These are phyloP conservation scores for Dendrocalamus sinicus DNA, from an alignment of 176 grass and related monocot genomes.

Conservation along the genomic window DNA sequence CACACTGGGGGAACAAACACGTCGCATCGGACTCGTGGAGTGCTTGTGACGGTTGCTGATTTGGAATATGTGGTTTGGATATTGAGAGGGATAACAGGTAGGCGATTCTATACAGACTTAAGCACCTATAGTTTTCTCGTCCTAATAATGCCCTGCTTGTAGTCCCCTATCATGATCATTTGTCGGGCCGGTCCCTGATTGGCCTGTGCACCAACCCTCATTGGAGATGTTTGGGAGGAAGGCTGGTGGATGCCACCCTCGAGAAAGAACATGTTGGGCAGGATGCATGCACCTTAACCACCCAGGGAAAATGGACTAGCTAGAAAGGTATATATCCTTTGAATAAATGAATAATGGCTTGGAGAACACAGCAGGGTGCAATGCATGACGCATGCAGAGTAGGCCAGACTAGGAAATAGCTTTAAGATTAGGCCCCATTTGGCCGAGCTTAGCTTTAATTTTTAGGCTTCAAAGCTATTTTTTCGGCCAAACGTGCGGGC, in stretches of 20 bases:
- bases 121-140: constrained; percentile 35
- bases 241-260: constrained; percentile 55
- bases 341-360: neutral
- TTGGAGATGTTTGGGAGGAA: constrained; percentile 42
- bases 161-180: constrained; percentile 18
- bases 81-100: constrained; percentile 19
- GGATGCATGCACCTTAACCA: constrained; percentile 63
- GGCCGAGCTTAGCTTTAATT: no score
- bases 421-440: neutral
- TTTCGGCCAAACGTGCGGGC: no score
- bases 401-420: neutral
- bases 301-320: constrained; percentile 27
- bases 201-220: constrained; percentile 42
- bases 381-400: constrained; percentile 1
- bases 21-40: constrained; percentile 28
- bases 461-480: no score
- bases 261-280: constrained; percentile 26
- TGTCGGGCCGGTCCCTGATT: constrained; percentile 39
- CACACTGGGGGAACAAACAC: constrained; percentile 19
- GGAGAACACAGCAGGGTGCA: neutral
- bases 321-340: constrained; percentile 1
- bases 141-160: constrained; percentile 48
- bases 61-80: constrained; percentile 15
- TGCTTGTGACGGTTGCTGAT: constrained; percentile 19
- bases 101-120: neutral